Conservation (phyloP, 768 basidiomycete species). For the Dendrothele bispora region DNA sequence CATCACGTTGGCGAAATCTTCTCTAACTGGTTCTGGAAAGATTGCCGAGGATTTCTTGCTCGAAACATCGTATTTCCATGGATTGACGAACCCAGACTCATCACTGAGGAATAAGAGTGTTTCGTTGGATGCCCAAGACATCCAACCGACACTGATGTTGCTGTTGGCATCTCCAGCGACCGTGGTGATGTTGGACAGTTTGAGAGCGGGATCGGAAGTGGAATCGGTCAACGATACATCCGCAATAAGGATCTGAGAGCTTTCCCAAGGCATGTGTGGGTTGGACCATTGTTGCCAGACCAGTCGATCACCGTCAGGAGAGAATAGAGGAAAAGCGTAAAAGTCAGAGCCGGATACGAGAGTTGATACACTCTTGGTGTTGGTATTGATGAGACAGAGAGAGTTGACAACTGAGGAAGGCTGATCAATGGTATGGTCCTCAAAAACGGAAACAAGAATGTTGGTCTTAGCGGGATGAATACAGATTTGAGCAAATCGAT, state of each 20-base stretch:
- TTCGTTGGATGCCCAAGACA: constrained; percentile 44
- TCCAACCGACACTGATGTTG: constrained; percentile 42
- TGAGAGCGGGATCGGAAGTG: neutral
- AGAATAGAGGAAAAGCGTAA: constrained; percentile 58
- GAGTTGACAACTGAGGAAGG: constrained; percentile 57
- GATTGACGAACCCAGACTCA: constrained; percentile 52
- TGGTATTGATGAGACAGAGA: constrained; percentile 56
- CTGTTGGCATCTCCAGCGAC: constrained; percentile 39
- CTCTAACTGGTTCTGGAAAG: constrained; percentile 7
- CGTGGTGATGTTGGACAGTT: constrained; percentile 24
- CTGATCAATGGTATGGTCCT: constrained; percentile 63
- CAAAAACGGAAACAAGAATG: constrained; percentile 61
- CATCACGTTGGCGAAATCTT: constrained; percentile 23
- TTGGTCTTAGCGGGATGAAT: constrained; percentile 53
- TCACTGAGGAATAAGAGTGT: constrained; percentile 51
- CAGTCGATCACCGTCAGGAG: constrained; percentile 49
- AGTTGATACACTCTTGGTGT: constrained; percentile 39
- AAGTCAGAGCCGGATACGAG: constrained; percentile 66
- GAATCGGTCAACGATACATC: constrained; percentile 25
- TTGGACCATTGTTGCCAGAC: constrained; percentile 60
- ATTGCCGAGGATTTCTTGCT: constrained; percentile 1
- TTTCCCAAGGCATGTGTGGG: constrained; percentile 70
- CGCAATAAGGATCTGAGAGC: constrained; percentile 42
- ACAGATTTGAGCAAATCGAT: constrained; percentile 65
- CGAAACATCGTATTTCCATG: constrained; percentile 39